phyloP scores from a whole-genome alignment of 352 stramenopile species.

The Phytopythium sindhum region DNA sequence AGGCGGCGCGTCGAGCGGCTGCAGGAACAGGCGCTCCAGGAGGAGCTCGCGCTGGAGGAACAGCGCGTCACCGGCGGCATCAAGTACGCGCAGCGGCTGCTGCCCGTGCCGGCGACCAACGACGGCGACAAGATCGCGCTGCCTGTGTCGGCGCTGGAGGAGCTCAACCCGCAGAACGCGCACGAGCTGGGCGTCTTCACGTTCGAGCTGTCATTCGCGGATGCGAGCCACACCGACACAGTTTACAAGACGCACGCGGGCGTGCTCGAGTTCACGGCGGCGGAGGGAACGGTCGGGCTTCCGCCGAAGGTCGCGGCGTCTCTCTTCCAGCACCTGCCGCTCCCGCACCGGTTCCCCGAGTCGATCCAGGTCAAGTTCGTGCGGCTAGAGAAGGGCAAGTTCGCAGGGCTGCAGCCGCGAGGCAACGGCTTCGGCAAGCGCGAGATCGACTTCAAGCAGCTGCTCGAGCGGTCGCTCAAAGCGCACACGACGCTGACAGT shows the following conservation, averaged over 20 bases:
- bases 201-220: conserved; percentile 62
- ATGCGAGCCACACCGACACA: background rate
- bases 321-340: conserved; percentile 29
- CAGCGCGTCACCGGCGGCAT: conserved; percentile 71
- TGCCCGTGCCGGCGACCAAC: conserved; percentile 33
- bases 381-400: conserved; percentile 66
- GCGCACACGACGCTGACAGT: conserved; percentile 72
- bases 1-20: conserved; percentile 45
- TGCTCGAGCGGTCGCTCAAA: conserved; percentile 74
- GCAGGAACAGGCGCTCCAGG: conserved; percentile 30
- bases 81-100: conserved; percentile 49
- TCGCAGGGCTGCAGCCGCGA: conserved; percentile 61
- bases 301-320: conserved; percentile 76
- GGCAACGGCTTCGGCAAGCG: conserved; percentile 68
- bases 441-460: conserved; percentile 78
- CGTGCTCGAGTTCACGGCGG: conserved; percentile 77
- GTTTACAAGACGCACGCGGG: conserved; percentile 55
- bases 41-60: conserved; percentile 58
- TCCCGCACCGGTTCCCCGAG: conserved; percentile 16
- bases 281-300: conserved; percentile 71
- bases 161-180: conserved; percentile 74
- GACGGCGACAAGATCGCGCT: conserved; percentile 81
- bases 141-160: conserved; percentile 66
- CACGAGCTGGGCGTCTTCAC: conserved; percentile 77
- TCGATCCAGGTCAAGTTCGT: conserved; percentile 66